phyloP scores from a whole-genome alignment of 169 alveolate genomes.

The Babesia divergens region DNA sequence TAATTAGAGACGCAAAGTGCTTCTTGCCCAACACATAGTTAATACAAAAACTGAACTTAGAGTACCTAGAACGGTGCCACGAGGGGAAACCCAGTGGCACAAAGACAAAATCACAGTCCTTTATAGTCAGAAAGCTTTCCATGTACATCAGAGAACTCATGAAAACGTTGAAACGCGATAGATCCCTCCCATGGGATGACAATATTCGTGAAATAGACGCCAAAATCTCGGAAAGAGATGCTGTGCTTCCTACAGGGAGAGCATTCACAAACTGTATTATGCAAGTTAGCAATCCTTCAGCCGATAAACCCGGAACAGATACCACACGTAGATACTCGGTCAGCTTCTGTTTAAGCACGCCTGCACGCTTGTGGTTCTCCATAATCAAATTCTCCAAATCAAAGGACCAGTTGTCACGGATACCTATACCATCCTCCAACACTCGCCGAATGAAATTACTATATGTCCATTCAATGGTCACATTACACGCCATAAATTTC shows the following conservation, averaged over 20 bases:
- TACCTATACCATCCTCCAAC: slow-evolving; percentile 11
- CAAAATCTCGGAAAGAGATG: not conserved
- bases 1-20: not conserved
- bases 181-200: not conserved
- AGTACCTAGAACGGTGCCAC: slow-evolving; percentile 15
- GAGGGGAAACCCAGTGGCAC: slow-evolving; percentile 24
- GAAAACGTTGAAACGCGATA: not conserved
- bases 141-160: slow-evolving; percentile 1
- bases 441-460: not conserved
- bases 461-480: slow-evolving; percentile 49
- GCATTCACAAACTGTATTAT: not conserved
- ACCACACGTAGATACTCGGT: not conserved
- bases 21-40: slow-evolving; percentile 22
- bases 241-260: not conserved
- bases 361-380: slow-evolving; percentile 2
- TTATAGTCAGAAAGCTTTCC: slow-evolving; percentile 20
- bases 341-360: slow-evolving; percentile 10
- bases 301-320: not conserved
- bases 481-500: slow-evolving; percentile 16
- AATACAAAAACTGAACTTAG: slow-evolving; percentile 27
- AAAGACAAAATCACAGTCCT: slow-evolving; percentile 5
- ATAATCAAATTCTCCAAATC: not conserved
- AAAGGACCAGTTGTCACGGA: not conserved
- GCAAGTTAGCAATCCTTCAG: slow-evolving; percentile 1
- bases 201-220: not conserved